Conservation (phyloP, 1,139 yeast genomes). For the Maudiozyma humilis region DNA sequence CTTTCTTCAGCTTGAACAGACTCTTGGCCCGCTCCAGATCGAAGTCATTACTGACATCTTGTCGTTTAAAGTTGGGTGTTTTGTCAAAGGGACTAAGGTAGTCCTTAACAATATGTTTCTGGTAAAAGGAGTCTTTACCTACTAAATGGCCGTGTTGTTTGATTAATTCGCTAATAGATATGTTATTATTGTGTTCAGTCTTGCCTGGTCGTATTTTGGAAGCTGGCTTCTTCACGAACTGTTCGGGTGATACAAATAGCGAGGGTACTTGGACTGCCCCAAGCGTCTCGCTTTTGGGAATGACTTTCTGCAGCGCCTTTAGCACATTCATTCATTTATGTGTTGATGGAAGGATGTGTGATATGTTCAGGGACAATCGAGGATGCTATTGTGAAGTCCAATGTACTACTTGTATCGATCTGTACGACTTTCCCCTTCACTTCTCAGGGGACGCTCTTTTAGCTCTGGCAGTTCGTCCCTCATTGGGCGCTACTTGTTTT, state of each 20-base stretch:
- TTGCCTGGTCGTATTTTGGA: neutral
- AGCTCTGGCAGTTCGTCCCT: too few relatives aligned
- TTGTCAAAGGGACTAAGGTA: slow-evolving; percentile 24
- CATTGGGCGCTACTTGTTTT: neutral
- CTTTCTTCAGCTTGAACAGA: slow-evolving; percentile 9
- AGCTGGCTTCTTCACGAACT: slow-evolving; percentile 4
- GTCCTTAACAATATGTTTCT: slow-evolving; percentile 22
- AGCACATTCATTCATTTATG: slow-evolving; percentile 16
- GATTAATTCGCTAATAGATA: slow-evolving; percentile 7
- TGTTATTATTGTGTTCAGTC: too few relatives aligned
- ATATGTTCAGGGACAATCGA: neutral
- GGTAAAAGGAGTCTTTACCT: slow-evolving; percentile 29
- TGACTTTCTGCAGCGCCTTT: slow-evolving; percentile 11
- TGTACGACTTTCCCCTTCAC: too few relatives aligned
- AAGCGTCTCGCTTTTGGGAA: slow-evolving; percentile 11
- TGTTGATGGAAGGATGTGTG: neutral
- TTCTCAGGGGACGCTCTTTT: too few relatives aligned
- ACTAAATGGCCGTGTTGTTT: slow-evolving; percentile 16
- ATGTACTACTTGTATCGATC: too few relatives aligned
- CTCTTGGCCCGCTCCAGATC: slow-evolving; percentile 21
- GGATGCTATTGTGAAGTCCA: too few relatives aligned
- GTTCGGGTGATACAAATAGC: neutral
- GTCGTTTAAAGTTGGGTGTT: slow-evolving; percentile 17
- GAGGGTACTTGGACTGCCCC: neutral
- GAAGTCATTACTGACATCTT: slow-evolving; percentile 15